These are phyloP conservation scores for Trichothecium roseum DNA, from an alignment of 2,329 filamentous ascomycete genomes.

Conservation along the genomic window DNA sequence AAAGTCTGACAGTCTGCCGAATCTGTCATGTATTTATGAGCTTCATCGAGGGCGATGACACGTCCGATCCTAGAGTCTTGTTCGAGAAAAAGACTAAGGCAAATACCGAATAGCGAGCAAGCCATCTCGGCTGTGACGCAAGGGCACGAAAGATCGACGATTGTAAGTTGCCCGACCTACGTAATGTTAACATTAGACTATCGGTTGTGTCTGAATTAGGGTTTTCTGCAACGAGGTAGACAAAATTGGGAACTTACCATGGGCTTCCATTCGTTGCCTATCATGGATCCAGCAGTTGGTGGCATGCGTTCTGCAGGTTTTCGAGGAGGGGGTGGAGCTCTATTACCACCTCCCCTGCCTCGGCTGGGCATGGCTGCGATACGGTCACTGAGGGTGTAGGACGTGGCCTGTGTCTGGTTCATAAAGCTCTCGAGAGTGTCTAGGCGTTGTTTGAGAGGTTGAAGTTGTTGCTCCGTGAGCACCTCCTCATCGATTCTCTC, in stretches of 20 bases:
- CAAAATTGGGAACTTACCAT: conserved; percentile 7
- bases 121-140: conserved; percentile 57
- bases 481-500: conserved; percentile 14
- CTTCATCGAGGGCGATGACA: conserved; percentile 64
- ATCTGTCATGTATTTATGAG: conserved; percentile 62
- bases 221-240: background rate
- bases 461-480: conserved; percentile 37
- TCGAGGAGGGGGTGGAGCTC: too few relatives aligned
- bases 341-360: too few relatives aligned
- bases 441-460: conserved; percentile 33
- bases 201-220: background rate
- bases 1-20: conserved; percentile 44
- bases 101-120: conserved; percentile 64
- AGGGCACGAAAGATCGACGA: conserved; percentile 61
- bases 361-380: too few relatives aligned
- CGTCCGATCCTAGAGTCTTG: conserved; percentile 34
- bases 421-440: conserved; percentile 48
- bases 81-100: conserved; percentile 55
- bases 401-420: conserved; percentile 10
- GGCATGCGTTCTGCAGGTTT: too few relatives aligned
- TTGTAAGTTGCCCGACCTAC: conserved; percentile 22
- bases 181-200: conserved; percentile 3
- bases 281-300: too few relatives aligned
- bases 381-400: background rate
- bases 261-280: conserved; percentile 9